A percentile compares a stretch with the other conserved stretches of the same genome.
Conservation (phyloP, 2,329 filamentous ascomycete genomes). For the Ophiostoma angusticollis region DNA sequence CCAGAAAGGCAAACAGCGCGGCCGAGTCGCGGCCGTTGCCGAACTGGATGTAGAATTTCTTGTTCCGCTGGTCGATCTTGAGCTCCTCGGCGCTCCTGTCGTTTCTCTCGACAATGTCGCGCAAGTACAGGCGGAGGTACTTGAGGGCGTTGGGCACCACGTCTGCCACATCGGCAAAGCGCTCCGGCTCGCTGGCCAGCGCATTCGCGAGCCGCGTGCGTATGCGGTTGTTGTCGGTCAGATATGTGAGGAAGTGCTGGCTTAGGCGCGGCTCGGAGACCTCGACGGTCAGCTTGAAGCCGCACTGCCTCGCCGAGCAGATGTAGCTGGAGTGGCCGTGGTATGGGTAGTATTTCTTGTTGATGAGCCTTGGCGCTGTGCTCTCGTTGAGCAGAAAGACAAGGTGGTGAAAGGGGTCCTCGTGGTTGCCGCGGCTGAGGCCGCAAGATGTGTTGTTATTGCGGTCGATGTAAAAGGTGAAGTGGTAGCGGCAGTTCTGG, state of each 20-base stretch:
- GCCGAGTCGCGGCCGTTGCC: slow-evolving; percentile 32
- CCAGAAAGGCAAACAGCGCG: slow-evolving; percentile 34
- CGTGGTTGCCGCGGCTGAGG: slow-evolving; percentile 6
- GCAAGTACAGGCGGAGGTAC: slow-evolving; percentile 39
- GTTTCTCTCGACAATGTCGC: slow-evolving; percentile 31
- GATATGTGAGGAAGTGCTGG: slow-evolving; percentile 27
- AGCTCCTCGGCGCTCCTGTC: slow-evolving; percentile 19
- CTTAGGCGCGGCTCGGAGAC: slow-evolving; percentile 37
- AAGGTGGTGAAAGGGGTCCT: slow-evolving; percentile 18
- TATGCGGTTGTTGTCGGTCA: slow-evolving; percentile 35
- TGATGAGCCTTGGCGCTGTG: slow-evolving; percentile 2
- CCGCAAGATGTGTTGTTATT: slow-evolving; percentile 9
- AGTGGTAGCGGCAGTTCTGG: slow-evolving; percentile 22
- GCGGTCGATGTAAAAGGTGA: slow-evolving; percentile 18
- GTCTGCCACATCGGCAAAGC: slow-evolving; percentile 31
- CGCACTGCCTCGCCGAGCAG: slow-evolving; percentile 31
- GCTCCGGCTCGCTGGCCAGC: slow-evolving; percentile 31
- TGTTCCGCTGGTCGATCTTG: slow-evolving; percentile 43
- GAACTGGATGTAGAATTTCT: slow-evolving; percentile 41
- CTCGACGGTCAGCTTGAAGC: slow-evolving; percentile 31
- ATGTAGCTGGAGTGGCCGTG: slow-evolving; percentile 24
- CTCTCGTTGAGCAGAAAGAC: slow-evolving; percentile 6
- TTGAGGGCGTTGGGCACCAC: slow-evolving; percentile 28
- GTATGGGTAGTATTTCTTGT: slow-evolving; percentile 27
- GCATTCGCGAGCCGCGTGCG: slow-evolving; percentile 26